Conservation (phyloP, 2,329 filamentous ascomycete species). For the Microcyclosporella mali region DNA sequence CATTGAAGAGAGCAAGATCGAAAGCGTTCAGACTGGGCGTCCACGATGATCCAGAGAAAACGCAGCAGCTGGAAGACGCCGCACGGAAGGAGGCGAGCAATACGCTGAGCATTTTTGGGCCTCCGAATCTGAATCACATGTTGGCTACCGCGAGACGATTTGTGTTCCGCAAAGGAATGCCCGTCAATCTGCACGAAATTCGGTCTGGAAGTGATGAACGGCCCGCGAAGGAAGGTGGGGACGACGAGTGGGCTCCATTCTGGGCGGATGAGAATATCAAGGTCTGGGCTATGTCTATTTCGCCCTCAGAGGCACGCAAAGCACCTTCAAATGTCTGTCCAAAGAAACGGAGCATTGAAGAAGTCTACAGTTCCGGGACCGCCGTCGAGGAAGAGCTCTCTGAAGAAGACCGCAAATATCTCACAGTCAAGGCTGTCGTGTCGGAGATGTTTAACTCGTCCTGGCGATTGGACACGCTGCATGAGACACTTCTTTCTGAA, state of each 20-base stretch:
- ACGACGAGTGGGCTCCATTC: constrained; percentile 48
- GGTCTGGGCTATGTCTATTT: constrained; percentile 74
- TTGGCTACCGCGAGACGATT: constrained; percentile 79
- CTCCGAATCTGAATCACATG: constrained; percentile 70
- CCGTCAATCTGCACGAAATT: constrained; percentile 66
- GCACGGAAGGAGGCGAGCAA: constrained; percentile 29
- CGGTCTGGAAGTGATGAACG: constrained; percentile 25
- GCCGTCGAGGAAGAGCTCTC: constrained; percentile 39
- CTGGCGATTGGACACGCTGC: constrained; percentile 66
- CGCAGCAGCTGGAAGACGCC: constrained; percentile 26
- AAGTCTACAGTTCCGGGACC: constrained; percentile 25
- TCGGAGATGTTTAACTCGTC: constrained; percentile 70
- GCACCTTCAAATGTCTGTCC: constrained; percentile 17
- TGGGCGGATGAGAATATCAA: constrained; percentile 71
- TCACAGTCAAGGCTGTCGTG: constrained; percentile 55
- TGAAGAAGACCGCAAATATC: constrained; percentile 31
- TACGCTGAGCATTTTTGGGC: constrained; percentile 65
- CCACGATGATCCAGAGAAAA: constrained; percentile 18
- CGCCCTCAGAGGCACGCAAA: constrained; percentile 20
- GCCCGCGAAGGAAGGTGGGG: constrained; percentile 19
- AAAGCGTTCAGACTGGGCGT: constrained; percentile 31
- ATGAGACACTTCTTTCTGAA: constrained; percentile 59
- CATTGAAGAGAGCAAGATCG: constrained; percentile 33
- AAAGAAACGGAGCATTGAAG: constrained; percentile 33
- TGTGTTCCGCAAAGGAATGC: constrained; percentile 77